These are phyloP conservation scores for Penicillium canescens DNA, from an alignment of 495 filamentous ascomycete genomes.

Conservation along the genomic window DNA sequence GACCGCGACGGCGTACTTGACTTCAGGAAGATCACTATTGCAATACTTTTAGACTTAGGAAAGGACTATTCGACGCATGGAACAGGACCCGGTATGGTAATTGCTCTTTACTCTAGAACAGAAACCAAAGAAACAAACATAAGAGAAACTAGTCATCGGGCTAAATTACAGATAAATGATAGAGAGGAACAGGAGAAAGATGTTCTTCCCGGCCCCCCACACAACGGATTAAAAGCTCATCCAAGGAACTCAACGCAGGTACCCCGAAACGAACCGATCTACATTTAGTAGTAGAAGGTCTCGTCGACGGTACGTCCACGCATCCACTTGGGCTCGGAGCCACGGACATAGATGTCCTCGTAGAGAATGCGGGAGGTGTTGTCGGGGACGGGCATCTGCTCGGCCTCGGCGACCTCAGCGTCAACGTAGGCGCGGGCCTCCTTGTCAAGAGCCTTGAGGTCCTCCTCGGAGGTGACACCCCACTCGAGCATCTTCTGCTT, in stretches of 20 bases:
- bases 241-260: slow-evolving; percentile 2
- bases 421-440: slow-evolving; percentile 80
- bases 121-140: slow-evolving; percentile 19
- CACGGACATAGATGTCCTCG: slow-evolving; percentile 96
- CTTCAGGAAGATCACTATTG: not conserved
- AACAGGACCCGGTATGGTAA: slow-evolving; percentile 16
- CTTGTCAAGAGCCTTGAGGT: slow-evolving; percentile 95
- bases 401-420: slow-evolving; percentile 85
- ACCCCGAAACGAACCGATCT: slow-evolving; percentile 7
- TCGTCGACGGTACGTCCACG: slow-evolving; percentile 89
- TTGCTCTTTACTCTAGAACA: slow-evolving; percentile 31
- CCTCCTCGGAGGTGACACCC: slow-evolving; percentile 89
- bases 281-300: slow-evolving; percentile 78
- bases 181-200: slow-evolving; percentile 21
- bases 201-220: slow-evolving; percentile 6
- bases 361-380: slow-evolving; percentile 75
- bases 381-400: slow-evolving; percentile 81
- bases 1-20: not conserved
- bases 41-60: not conserved
- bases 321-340: slow-evolving; percentile 87
- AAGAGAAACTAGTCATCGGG: slow-evolving; percentile 30
- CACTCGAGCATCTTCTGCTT: slow-evolving; percentile 98
- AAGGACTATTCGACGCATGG: not conserved
- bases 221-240: slow-evolving; percentile 14
- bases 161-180: slow-evolving; percentile 38